phyloP scores from a whole-genome alignment of 306 rosid genomes.

The Cucumis cinereus region DNA sequence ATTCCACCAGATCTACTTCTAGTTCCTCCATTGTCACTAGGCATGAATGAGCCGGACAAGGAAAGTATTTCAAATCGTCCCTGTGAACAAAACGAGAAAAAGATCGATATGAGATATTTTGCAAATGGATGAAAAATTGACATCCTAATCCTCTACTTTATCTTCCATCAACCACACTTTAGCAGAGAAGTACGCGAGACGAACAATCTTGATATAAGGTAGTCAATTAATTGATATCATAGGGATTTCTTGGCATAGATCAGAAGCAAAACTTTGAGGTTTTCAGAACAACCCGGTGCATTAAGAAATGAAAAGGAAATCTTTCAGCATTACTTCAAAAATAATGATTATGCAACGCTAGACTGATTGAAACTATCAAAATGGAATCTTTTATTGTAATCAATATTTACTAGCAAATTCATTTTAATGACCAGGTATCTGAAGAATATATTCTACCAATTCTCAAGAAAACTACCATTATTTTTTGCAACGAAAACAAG shows the following conservation, averaged over 20 bases:
- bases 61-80: constrained; percentile 90
- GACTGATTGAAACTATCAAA: not conserved
- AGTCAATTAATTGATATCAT: too few species aligned
- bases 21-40: constrained; percentile 71
- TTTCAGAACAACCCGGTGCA: too few species aligned
- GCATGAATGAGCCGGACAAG: constrained; percentile 86
- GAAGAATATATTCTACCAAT: not conserved
- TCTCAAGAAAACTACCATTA: not conserved
- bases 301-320: too few species aligned
- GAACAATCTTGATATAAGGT: too few species aligned
- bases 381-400: not conserved
- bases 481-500: too few species aligned
- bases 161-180: not conserved
- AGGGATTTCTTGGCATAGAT: too few species aligned
- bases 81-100: constrained; percentile 23
- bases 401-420: not conserved
- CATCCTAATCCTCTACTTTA: not conserved
- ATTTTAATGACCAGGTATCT: not conserved
- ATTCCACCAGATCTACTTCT: constrained; percentile 94
- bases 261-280: too few species aligned
- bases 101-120: not conserved
- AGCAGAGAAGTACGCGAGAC: not conserved
- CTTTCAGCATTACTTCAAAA: too few species aligned
- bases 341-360: not conserved
- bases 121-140: not conserved